Conservation (phyloP, 768 basidiomycete species). For the Collybia sp. region DNA sequence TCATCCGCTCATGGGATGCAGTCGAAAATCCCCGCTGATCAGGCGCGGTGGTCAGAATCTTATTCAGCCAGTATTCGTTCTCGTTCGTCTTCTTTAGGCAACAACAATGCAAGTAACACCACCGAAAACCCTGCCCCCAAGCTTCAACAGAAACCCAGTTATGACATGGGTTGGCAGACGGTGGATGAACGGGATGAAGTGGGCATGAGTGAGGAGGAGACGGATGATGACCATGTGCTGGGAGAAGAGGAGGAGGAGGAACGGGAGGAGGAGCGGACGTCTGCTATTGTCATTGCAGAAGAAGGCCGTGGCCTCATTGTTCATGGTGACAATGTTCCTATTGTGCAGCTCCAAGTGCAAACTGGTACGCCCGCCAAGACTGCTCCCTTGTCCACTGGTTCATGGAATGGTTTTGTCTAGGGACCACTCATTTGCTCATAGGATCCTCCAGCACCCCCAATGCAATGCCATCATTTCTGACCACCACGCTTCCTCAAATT, state of each 20-base stretch:
- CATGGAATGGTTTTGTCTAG: constrained; percentile 33
- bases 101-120: constrained; percentile 30
- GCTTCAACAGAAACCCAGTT: constrained; percentile 64
- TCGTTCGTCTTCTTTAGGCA: constrained; percentile 63
- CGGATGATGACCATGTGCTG: constrained; percentile 29
- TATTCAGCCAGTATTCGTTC: constrained; percentile 63
- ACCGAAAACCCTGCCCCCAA: constrained; percentile 39
- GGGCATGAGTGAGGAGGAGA: constrained; percentile 29
- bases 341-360: constrained; percentile 59
- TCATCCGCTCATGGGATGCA: constrained; percentile 38
- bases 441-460: constrained; percentile 77
- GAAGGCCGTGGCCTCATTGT: constrained; percentile 85
- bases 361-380: constrained; percentile 51
- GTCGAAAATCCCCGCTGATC: constrained; percentile 53
- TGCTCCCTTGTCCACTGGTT: constrained; percentile 5
- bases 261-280: constrained; percentile 65
- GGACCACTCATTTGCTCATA: constrained; percentile 90
- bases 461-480: constrained; percentile 72
- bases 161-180: constrained; percentile 71
- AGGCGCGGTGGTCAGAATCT: constrained; percentile 68
- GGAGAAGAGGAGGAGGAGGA: constrained; percentile 44
- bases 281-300: constrained; percentile 75
- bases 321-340: constrained; percentile 57
- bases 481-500: constrained; percentile 66
- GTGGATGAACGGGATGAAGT: constrained; percentile 53